These are phyloP conservation scores for Pachysandra terminalis DNA, from an alignment of 164 flowering plant species.

Conservation along the genomic window DNA sequence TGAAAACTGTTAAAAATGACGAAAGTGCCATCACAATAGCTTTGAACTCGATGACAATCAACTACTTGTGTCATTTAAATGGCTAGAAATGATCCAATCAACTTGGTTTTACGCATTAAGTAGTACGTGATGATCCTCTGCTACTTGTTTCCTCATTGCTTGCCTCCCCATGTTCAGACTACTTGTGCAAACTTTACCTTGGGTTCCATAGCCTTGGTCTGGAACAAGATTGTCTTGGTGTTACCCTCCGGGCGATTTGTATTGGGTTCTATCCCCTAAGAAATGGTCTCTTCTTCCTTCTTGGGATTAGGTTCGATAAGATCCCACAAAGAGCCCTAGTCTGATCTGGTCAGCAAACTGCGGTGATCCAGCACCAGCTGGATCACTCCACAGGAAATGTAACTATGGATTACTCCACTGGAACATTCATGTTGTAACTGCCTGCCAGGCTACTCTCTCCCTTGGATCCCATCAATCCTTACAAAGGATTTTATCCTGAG, in stretches of 20 bases:
- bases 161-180: conserved; percentile 8
- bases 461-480: conserved; percentile 12
- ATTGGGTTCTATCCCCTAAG: conserved; percentile 29
- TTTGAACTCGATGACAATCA: too few relatives aligned
- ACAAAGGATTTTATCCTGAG: conserved; percentile 26
- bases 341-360: conserved; percentile 38
- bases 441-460: conserved; percentile 18
- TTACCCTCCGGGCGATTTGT: conserved; percentile 30
- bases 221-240: conserved; percentile 24
- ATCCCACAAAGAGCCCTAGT: conserved; percentile 23
- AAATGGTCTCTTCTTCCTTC: conserved; percentile 7
- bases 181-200: background rate
- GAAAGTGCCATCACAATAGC: too few relatives aligned
- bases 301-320: too few relatives aligned
- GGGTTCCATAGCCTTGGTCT: conserved; percentile 15
- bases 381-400: conserved; percentile 7
- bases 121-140: too few relatives aligned
- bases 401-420: background rate
- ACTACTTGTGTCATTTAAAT: too few relatives aligned
- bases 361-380: conserved; percentile 18
- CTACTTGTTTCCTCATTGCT: background rate
- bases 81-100: too few relatives aligned
- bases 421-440: conserved; percentile 16
- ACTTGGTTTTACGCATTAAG: too few relatives aligned
- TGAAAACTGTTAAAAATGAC: too few relatives aligned